A percentile compares a stretch with the other conserved stretches of the same genome.
Evolutionary conservation across 768 basidiomycete species (phyloP).

Genomic region (Naganishia vishniacii): DNA sequence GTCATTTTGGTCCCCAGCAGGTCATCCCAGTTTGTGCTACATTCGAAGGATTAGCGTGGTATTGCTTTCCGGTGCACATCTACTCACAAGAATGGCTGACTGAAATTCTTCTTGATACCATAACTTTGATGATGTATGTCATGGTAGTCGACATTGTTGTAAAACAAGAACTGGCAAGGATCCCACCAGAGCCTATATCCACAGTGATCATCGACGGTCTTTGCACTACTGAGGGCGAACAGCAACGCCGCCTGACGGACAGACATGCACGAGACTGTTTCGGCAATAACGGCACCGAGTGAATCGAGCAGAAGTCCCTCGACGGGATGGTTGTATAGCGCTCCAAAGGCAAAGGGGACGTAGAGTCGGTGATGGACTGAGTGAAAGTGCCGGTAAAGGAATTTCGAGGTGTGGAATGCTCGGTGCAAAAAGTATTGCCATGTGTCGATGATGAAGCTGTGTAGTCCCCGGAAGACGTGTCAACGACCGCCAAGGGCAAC

Average conservation of each 20-base stretch:
- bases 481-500: too few species aligned
- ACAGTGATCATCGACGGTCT: slow-evolving; percentile 94
- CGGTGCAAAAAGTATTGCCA: slow-evolving; percentile 98
- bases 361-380: slow-evolving; percentile 93
- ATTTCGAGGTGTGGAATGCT: slow-evolving; percentile 81
- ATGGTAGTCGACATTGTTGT: slow-evolving; percentile 93
- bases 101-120: slow-evolving; percentile 92
- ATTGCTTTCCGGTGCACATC: too few species aligned
- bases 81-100: slow-evolving; percentile 82
- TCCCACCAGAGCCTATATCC: slow-evolving; percentile 87
- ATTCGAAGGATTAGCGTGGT: too few species aligned
- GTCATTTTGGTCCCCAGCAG: slow-evolving; percentile 69
- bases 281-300: slow-evolving; percentile 71
- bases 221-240: slow-evolving; percentile 75
- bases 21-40: slow-evolving; percentile 77
- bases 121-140: slow-evolving; percentile 92
- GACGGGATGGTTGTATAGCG: slow-evolving; percentile 93
- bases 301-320: slow-evolving; percentile 90
- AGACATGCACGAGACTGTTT: slow-evolving; percentile 62
- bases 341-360: slow-evolving; percentile 93
- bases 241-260: slow-evolving; percentile 71
- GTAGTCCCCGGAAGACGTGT: not conserved
- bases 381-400: slow-evolving; percentile 83
- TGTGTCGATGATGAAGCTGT: slow-evolving; percentile 86
- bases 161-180: slow-evolving; percentile 74